These are phyloP conservation scores for Astrothelium subdiscretum DNA, from an alignment of 495 filamentous ascomycete species.

Conservation along the genomic window DNA sequence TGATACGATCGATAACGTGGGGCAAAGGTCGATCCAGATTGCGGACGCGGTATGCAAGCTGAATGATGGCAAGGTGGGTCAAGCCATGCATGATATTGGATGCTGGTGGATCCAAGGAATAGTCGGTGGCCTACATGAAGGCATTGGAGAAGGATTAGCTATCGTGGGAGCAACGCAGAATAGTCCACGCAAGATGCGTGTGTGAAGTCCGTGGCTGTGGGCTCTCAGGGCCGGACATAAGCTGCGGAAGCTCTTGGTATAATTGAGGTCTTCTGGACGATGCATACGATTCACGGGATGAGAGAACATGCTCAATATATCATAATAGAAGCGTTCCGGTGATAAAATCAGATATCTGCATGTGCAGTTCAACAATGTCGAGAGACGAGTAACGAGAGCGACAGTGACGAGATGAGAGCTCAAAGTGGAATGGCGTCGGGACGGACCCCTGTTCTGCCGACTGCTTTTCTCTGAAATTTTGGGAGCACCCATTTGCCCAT, in stretches of 20 bases:
- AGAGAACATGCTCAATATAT: no score
- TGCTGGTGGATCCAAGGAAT: slow-evolving; percentile 49
- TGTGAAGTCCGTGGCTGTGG: no score
- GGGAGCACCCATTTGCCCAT: not conserved
- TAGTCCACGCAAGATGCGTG: not conserved
- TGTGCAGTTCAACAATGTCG: no score
- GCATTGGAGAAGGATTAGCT: slow-evolving; percentile 47
- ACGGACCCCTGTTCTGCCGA: not conserved
- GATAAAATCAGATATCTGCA: no score
- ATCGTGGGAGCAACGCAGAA: slow-evolving; percentile 8
- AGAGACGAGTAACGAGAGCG: no score
- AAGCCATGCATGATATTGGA: slow-evolving; percentile 37
- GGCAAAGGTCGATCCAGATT: slow-evolving; percentile 39
- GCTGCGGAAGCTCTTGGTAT: not conserved
- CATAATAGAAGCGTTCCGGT: no score
- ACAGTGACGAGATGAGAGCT: no score
- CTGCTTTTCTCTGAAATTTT: not conserved
- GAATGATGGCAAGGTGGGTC: slow-evolving; percentile 45
- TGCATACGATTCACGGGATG: no score
- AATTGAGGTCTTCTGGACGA: no score
- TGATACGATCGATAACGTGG: slow-evolving; percentile 40
- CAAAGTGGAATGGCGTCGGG: not conserved
- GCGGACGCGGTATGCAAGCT: slow-evolving; percentile 40
- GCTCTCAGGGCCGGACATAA: no score
- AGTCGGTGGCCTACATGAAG: slow-evolving; percentile 52